Conservation (phyloP, 495 filamentous ascomycete genomes). For the Aspergillus ellipticus region DNA sequence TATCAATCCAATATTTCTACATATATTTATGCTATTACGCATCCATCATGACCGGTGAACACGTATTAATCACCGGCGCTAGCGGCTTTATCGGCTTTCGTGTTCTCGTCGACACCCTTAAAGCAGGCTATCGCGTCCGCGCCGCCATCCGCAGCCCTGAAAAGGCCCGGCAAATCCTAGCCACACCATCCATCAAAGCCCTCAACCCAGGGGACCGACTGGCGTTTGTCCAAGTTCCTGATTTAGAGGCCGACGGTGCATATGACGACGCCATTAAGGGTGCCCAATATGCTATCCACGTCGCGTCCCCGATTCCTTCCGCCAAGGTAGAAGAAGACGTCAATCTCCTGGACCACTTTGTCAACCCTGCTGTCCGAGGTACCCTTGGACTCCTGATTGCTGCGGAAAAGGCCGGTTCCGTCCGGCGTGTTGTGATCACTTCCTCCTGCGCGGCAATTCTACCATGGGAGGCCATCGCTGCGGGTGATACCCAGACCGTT, state of each 20-base stretch:
- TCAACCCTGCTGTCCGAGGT: not conserved
- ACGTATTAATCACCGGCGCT: not conserved
- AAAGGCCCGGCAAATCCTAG: not conserved
- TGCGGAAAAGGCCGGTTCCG: not conserved
- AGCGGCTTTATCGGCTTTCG: not conserved
- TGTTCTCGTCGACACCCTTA: not conserved
- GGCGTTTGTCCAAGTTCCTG: not conserved
- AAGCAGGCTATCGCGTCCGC: not conserved
- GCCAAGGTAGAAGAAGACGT: not conserved
- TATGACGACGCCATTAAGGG: not conserved
- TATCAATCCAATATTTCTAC: too few relatives aligned
- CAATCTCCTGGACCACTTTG: not conserved
- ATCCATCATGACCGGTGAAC: not conserved
- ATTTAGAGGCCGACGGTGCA: not conserved
- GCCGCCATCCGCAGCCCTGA: not conserved
- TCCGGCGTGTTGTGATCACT: not conserved
- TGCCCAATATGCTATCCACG: not conserved
- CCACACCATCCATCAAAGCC: not conserved
- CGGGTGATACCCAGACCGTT: not conserved
- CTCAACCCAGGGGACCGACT: not conserved
- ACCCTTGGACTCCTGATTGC: not conserved
- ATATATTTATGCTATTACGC: too few relatives aligned
- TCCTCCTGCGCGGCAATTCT: not conserved
- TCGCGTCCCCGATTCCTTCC: not conserved
- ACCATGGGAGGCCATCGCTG: not conserved